These are phyloP conservation scores for Talaromyces pinophilus DNA, from an alignment of 2,329 filamentous ascomycete species.

Conservation along the genomic window DNA sequence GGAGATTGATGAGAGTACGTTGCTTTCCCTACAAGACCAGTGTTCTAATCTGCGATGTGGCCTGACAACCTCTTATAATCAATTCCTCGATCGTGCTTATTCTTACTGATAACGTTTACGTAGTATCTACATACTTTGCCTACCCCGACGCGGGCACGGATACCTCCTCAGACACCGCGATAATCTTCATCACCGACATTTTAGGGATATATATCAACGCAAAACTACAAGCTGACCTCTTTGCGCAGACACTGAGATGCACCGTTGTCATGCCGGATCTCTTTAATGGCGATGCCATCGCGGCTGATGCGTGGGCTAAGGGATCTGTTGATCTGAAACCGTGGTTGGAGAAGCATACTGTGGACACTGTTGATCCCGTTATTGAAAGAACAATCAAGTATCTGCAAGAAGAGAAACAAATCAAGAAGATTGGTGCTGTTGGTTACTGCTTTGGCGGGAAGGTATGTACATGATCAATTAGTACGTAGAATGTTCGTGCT, in stretches of 20 bases:
- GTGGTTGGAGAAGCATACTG: constrained; percentile 55
- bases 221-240: constrained; percentile 71
- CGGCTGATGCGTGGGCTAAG: constrained; percentile 52
- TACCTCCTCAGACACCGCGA: constrained; percentile 51
- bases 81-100: too few species aligned
- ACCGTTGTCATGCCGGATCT: constrained; percentile 68
- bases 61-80: too few species aligned
- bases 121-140: constrained; percentile 59
- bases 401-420: constrained; percentile 57
- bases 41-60: not conserved
- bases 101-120: not conserved
- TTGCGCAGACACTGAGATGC: constrained; percentile 68
- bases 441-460: constrained; percentile 79
- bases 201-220: constrained; percentile 62
- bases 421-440: constrained; percentile 63
- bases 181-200: constrained; percentile 61
- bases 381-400: constrained; percentile 55
- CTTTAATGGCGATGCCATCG: constrained; percentile 66
- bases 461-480: constrained; percentile 41
- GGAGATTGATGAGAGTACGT: constrained; percentile 49
- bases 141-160: constrained; percentile 51
- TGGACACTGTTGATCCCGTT: constrained; percentile 55
- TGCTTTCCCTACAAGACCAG: not conserved
- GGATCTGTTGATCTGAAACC: constrained; percentile 52
- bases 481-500: not conserved